Conservation (phyloP, 352 stramenopile genomes). For the Blastocystis sp. region DNA sequence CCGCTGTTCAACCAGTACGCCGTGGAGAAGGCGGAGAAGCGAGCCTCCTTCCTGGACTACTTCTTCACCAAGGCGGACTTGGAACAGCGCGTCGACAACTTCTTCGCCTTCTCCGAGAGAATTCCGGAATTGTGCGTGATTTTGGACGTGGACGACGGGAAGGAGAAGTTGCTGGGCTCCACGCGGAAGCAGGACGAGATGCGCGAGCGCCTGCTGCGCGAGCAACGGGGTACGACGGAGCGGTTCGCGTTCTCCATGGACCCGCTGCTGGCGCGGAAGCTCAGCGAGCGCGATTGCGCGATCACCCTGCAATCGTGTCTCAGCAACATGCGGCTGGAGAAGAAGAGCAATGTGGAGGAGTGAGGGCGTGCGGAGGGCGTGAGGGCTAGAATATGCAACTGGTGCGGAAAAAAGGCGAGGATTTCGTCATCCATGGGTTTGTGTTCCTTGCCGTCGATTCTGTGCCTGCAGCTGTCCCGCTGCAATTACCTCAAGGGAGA, state of each 20-base stretch:
- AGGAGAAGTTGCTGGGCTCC: neutral
- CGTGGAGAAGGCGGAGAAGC: neutral
- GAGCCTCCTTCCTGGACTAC: neutral
- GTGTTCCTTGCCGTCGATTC: constrained; percentile 4
- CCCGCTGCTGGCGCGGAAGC: neutral
- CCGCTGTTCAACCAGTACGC: neutral
- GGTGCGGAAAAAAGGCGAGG: neutral
- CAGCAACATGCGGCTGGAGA: neutral
- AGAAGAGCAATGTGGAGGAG: constrained; percentile 1
- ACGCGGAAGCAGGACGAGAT: neutral
- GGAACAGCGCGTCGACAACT: neutral
- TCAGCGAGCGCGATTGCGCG: neutral
- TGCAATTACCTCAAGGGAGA: neutral
- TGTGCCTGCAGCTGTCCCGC: constrained; percentile 8
- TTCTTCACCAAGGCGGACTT: constrained; percentile 18
- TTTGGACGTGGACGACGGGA: constrained; percentile 26
- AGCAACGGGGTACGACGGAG: neutral
- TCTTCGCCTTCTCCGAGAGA: neutral
- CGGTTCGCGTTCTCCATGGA: constrained; percentile 7
- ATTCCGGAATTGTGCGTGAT: neutral
- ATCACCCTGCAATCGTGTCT: neutral
- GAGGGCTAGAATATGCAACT: neutral
- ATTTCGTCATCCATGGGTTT: neutral
- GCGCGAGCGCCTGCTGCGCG: neutral
- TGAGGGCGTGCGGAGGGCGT: neutral